A percentile compares a stretch with the other conserved stretches of the same genome.
These are phyloP conservation scores for Colletotrichum somersetense DNA, from an alignment of 2,329 filamentous ascomycete genomes.

Conservation along the genomic window DNA sequence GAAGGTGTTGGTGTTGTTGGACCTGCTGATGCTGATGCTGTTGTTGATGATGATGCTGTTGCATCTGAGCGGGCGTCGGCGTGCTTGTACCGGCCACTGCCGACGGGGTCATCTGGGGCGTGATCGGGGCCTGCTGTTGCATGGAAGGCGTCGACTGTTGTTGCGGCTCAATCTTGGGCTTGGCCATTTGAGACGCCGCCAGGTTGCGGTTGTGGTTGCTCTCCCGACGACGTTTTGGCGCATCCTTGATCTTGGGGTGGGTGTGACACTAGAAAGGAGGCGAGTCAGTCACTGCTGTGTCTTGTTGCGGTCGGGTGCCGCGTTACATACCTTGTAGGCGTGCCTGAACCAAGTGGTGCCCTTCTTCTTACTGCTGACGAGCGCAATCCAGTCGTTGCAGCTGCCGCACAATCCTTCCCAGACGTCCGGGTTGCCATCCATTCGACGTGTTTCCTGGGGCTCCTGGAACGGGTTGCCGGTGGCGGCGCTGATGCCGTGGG, in stretches of 20 bases:
- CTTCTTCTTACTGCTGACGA: constrained; percentile 90
- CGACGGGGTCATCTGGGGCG: constrained; percentile 60
- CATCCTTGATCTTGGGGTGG: constrained; percentile 78
- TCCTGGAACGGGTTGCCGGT: constrained; percentile 84
- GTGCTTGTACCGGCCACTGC: constrained; percentile 53
- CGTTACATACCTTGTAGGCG: constrained; percentile 79
- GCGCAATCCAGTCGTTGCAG: constrained; percentile 84
- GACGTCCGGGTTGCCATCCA: constrained; percentile 84
- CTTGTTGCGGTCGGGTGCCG: constrained; percentile 7
- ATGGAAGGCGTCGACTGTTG: constrained; percentile 44
- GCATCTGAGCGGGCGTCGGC: constrained; percentile 52
- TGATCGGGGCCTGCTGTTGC: constrained; percentile 48
- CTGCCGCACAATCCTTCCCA: constrained; percentile 85
- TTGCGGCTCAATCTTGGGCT: constrained; percentile 61
- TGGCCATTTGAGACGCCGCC: constrained; percentile 58
- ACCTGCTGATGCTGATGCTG: constrained; percentile 43
- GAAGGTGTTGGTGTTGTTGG: constrained; percentile 45
- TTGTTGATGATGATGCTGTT: constrained; percentile 46
- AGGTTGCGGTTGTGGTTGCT: constrained; percentile 64
- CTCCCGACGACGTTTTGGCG: constrained; percentile 76
- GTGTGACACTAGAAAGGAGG: constrained; percentile 71
- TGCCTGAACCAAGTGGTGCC: constrained; percentile 94
- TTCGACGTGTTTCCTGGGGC: constrained; percentile 79
- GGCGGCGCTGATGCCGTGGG: constrained; percentile 86
- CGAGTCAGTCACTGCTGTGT: constrained; percentile 29